Evolutionary conservation across 306 rosid genomes (phyloP).

Genomic region (Vigna hirtella): DNA sequence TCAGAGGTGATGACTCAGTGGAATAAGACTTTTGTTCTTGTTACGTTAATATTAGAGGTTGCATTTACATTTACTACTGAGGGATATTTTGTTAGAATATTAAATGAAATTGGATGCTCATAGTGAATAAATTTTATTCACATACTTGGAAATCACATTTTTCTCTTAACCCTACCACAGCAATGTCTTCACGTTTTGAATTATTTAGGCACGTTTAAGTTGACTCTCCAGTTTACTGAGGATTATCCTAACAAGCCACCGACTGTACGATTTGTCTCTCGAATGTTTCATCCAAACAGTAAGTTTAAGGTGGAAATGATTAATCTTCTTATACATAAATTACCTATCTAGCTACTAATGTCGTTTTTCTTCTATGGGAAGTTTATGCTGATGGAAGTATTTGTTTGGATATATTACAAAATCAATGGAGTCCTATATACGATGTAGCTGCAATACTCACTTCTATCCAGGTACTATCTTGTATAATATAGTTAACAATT

Average conservation of each 20-base stretch:
- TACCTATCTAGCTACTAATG: constrained; percentile 13
- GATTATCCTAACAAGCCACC: constrained; percentile 97
- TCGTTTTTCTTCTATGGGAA: constrained; percentile 42
- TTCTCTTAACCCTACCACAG: constrained; percentile 31
- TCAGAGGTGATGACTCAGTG: neutral
- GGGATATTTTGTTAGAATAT: neutral
- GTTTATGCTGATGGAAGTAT: constrained; percentile 77
- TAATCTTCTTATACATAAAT: constrained; percentile 18
- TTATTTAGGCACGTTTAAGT: constrained; percentile 83
- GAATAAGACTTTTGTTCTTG: neutral
- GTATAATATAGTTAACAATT: constrained; percentile 23
- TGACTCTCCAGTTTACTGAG: constrained; percentile 86
- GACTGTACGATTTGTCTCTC: constrained; percentile 85
- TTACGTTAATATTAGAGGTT: neutral
- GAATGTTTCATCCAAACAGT: constrained; percentile 96
- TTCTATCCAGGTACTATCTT: constrained; percentile 60
- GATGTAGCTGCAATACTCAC: constrained; percentile 75
- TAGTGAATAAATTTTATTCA: neutral
- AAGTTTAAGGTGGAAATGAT: constrained; percentile 50
- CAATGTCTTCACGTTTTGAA: constrained; percentile 42
- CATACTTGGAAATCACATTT: constrained; percentile 30
- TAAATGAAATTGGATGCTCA: constrained; percentile 1
- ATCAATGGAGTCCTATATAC: constrained; percentile 74
- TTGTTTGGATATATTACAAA: constrained; percentile 68
- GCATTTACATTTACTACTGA: neutral